Base-by-base conservation (phyloP, 306 rosid genomes). In the Cucurbita pepo region DNA sequence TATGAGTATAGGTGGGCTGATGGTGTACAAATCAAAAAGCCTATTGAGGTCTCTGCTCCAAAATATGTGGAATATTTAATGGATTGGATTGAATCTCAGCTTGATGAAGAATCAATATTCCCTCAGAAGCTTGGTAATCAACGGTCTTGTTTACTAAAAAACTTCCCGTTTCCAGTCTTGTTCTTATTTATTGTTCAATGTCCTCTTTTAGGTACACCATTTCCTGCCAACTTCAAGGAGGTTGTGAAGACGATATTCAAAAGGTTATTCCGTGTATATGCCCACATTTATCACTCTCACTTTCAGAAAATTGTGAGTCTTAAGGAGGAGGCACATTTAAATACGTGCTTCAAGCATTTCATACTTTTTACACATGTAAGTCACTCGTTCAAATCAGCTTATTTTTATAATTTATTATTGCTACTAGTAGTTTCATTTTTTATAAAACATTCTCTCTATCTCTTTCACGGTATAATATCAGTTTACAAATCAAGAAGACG, bases 321-420 rank as follows among this genome's bases (percentile, higher is more conserved):
- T 59, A 91, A 95, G 90, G 99, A 95, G 79, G 99, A 95, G 89
- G 99, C 99, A 74, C 97, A 95, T 87, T 81, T 95, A 47, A 91
- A 95, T 79, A 95, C 99, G 55, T 95, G 99, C 95, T 95, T 95
- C 92, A 95, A 95, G 95, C 99, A 91, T 91, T 95, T 95, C 85
- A 95, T 95, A 76, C 95, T 95, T 70, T 95, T 95, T 76, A 95
- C 99, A 76, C 88, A 89, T 79, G 96, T 91, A 88, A 95, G 99
- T 81, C 76, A 69, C 52, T 36, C 56, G 30, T 58, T 51, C 43
- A 69, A 48, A 2, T 19, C 47, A 10, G 8, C 11, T 12, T 11
- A 5, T 37, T 64, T 19, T 64, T 47, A 13, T 45, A 11, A 66
- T 22, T 47, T 44, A 22, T 67, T 64, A 5, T 18, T 41, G 9